Evolutionary conservation across 2,329 filamentous ascomycete genomes (phyloP).

Genomic region (Sclerotinia spermophila): DNA sequence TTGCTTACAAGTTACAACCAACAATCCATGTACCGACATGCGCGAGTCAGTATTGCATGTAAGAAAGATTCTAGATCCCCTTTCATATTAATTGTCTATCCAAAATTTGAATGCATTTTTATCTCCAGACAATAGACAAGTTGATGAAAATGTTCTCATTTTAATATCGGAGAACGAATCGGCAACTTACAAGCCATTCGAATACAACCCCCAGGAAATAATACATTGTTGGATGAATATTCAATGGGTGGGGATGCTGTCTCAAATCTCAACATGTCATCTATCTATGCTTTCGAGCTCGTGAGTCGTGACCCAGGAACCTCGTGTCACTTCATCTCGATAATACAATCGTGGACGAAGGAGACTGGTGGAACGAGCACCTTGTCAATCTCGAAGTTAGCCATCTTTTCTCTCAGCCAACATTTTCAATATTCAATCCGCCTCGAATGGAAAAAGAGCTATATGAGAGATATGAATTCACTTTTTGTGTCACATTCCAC

Average conservation of each 20-base stretch:
- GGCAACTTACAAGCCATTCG: neutral
- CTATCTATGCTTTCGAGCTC: constrained; percentile 18
- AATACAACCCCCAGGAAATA: neutral
- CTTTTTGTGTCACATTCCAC: neutral
- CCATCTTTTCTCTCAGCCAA: neutral
- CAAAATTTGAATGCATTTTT: neutral
- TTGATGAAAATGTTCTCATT: neutral
- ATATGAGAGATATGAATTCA: neutral
- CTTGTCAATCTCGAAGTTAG: neutral
- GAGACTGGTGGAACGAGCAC: constrained; percentile 26
- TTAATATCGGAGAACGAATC: neutral
- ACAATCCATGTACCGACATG: constrained; percentile 25
- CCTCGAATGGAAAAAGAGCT: neutral
- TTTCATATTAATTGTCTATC: neutral
- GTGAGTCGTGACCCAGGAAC: constrained; percentile 21
- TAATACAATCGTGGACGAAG: constrained; percentile 30
- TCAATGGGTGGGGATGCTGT: constrained; percentile 10
- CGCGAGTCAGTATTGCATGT: constrained; percentile 22
- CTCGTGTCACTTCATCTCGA: constrained; percentile 17
- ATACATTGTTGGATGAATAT: neutral
- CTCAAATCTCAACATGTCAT: constrained; percentile 20
- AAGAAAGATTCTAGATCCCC: constrained; percentile 13
- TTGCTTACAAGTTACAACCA: constrained; percentile 24
- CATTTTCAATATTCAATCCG: neutral
- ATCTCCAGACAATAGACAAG: neutral